Evolutionary conservation across 2,329 filamentous ascomycete species (phyloP).

Genomic region (Nothopassalora personata): DNA sequence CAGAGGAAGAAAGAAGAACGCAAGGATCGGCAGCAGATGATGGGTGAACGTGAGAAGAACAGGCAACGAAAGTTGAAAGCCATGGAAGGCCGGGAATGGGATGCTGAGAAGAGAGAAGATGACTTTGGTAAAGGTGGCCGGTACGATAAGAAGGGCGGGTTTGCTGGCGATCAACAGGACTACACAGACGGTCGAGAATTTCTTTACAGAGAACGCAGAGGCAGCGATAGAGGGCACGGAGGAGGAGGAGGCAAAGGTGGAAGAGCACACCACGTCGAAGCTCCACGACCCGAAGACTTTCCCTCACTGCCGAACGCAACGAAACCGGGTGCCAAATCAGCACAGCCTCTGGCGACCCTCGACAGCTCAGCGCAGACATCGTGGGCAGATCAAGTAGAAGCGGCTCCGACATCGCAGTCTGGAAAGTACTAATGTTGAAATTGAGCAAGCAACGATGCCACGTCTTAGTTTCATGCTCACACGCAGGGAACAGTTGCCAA

Average conservation of each 20-base stretch:
- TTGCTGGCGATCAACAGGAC: constrained; percentile 28
- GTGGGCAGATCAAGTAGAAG: constrained; percentile 45
- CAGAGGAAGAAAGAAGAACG: constrained; percentile 46
- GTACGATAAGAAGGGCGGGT: constrained; percentile 25
- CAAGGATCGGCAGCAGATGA: constrained; percentile 53
- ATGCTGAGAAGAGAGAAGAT: constrained; percentile 55
- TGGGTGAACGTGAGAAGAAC: constrained; percentile 58
- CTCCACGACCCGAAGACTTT: constrained; percentile 42
- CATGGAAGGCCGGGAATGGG: constrained; percentile 57
- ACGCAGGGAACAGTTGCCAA: too few species aligned
- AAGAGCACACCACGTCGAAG: constrained; percentile 12
- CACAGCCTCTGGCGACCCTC: not conserved
- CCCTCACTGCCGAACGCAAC: constrained; percentile 37
- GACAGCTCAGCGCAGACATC: constrained; percentile 23
- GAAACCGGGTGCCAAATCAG: constrained; percentile 1
- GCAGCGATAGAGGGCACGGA: constrained; percentile 11
- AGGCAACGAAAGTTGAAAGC: constrained; percentile 55
- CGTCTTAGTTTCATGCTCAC: too few species aligned
- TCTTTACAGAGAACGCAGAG: constrained; percentile 28
- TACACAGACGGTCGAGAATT: constrained; percentile 33
- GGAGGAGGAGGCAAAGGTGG: constrained; percentile 23
- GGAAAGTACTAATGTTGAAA: not conserved
- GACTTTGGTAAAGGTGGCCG: constrained; percentile 36
- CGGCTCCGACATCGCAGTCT: not conserved
- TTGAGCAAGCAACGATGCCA: not conserved